A percentile compares a stretch with the other conserved stretches of the same genome.
phyloP scores from a whole-genome alignment of 2,329 filamentous ascomycete species.

The Talaromyces pinophilus region DNA sequence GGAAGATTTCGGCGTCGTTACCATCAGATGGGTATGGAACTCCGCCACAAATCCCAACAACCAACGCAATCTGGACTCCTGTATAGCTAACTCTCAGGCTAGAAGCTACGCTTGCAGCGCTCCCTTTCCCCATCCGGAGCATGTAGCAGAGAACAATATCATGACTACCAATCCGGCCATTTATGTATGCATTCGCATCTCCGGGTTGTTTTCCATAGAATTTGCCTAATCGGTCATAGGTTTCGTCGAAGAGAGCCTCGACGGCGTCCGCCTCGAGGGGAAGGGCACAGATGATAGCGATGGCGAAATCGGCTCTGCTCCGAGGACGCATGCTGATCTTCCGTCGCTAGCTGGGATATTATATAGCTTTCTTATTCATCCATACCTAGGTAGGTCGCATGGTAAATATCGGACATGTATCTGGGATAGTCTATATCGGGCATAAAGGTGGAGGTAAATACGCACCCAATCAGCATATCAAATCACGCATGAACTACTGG shows the following conservation, averaged over 20 bases:
- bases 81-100: not conserved
- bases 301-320: slow-evolving; percentile 1
- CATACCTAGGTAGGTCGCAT: not conserved
- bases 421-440: not conserved
- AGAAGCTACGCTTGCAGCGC: not conserved
- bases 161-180: not conserved
- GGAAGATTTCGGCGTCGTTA: not conserved
- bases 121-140: slow-evolving; percentile 7
- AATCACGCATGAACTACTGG: not conserved
- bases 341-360: not conserved
- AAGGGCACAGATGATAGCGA: slow-evolving; percentile 1
- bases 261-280: slow-evolving; percentile 18
- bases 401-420: not conserved
- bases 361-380: not conserved
- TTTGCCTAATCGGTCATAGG: not conserved
- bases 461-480: not conserved
- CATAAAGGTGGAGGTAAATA: not conserved
- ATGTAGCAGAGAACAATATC: slow-evolving; percentile 6
- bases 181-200: slow-evolving; percentile 12
- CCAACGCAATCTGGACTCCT: not conserved
- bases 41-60: slow-evolving; percentile 16
- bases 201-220: not conserved
- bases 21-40: not conserved
- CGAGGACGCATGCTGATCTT: slow-evolving; percentile 1
- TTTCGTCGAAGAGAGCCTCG: not conserved